Base-by-base conservation (phyloP, 345 rosid genomes). In the Gossypium turneri region DNA sequence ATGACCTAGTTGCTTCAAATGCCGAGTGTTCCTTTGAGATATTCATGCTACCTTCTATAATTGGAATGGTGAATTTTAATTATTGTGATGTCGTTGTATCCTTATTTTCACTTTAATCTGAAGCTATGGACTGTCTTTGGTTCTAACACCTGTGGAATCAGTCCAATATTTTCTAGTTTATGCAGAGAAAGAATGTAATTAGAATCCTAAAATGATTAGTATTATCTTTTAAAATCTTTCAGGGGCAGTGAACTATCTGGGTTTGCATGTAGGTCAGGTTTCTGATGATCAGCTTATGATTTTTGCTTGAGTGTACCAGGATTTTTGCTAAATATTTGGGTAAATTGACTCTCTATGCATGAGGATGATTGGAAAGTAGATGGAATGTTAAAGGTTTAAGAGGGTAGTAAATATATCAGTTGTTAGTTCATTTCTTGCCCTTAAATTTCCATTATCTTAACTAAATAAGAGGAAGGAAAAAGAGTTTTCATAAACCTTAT, bases 211-310 rank as follows among this genome's bases (percentile, higher is more conserved):
- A 59, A 59, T 25, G 13, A 25, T 25, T 59, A 25, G 3, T 59
- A 13, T 8, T 59, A 25, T 59, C 7, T 25, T 59, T 15, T 25
- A 59, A 25, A 51, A 59, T 24, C 34, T 58, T 58, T 24, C 63
- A 24, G 34, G 64, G 25, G 64, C 41, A 12, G 38, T 59, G 10
- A 27, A 59, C 64, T 59, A 59, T 59, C n/a, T 59, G 64, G 64
- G 64, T 59, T 59, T 64, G 48, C 24, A 64, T 64, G 15, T 64
- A 38, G 48, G 68, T 12, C 9, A n/a, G 62, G 62, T 64, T 64
- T 64, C 7, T 64, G 24, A 64, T 64, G 15, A 38, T 3, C 15
- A 43, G 68, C 24, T 64, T 64, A 64, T 64, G 68, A n/a, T 38
- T 64, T 64, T 64, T 11, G 13, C 48, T 64, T 64, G 38, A 64